These are phyloP conservation scores for Neofusicoccum parvum DNA, from an alignment of 2,329 filamentous ascomycete genomes.

Conservation along the genomic window DNA sequence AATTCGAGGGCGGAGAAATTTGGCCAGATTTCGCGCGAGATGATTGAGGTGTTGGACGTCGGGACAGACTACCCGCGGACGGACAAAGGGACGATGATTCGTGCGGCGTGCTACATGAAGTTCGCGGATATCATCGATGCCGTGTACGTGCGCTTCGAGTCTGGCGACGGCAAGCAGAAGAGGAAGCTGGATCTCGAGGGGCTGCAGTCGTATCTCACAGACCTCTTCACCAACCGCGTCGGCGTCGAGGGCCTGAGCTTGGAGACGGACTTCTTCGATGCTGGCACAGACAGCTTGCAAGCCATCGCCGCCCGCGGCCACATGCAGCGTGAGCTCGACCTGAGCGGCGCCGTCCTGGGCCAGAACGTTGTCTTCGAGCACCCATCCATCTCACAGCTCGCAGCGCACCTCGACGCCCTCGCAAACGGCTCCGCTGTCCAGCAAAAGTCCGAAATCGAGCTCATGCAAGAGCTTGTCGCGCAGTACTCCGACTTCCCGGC, in stretches of 20 bases:
- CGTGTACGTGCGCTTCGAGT: constrained; percentile 39
- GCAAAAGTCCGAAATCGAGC: constrained; percentile 40
- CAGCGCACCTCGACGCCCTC: constrained; percentile 48
- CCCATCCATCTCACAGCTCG: constrained; percentile 51
- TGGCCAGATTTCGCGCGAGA: constrained; percentile 55
- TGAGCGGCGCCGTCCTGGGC: constrained; percentile 47
- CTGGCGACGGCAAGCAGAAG: constrained; percentile 22
- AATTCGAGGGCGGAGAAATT: constrained; percentile 56
- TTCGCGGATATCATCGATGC: constrained; percentile 53
- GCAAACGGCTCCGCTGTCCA: constrained; percentile 39
- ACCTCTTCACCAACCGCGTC: constrained; percentile 28
- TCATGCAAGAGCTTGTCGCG: constrained; percentile 51
- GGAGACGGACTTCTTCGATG: constrained; percentile 60
- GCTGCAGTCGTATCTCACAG: constrained; percentile 34
- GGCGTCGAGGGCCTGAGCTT: constrained; percentile 27
- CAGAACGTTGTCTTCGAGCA: constrained; percentile 64
- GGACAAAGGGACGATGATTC: constrained; percentile 61
- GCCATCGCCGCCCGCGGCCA: constrained; percentile 58
- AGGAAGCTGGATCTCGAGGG: constrained; percentile 32
- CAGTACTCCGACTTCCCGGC: constrained; percentile 39
- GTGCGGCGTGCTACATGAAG: constrained; percentile 52
- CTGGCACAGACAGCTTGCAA: constrained; percentile 62
- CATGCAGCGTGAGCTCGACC: constrained; percentile 55
- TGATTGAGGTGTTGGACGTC: constrained; percentile 53
- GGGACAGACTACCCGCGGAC: constrained; percentile 54